Conservation (phyloP, 169 alveolate genomes). For the Plasmodium relictum region DNA sequence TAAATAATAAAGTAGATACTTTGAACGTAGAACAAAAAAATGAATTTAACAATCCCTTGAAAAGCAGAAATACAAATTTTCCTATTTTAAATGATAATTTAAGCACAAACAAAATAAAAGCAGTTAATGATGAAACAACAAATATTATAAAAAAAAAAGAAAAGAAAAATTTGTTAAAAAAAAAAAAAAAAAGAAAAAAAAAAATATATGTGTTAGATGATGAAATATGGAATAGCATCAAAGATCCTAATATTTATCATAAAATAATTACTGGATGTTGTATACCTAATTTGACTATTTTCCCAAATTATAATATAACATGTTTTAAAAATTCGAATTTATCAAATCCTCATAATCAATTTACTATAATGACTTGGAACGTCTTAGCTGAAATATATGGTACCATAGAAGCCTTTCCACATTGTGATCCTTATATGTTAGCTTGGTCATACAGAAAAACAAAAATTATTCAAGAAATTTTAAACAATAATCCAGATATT, state of each 20-base stretch:
- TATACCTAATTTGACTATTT: slow-evolving; percentile 78
- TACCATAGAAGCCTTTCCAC: slow-evolving; percentile 86
- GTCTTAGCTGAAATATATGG: slow-evolving; percentile 88
- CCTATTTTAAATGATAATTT: not conserved
- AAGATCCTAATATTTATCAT: slow-evolving; percentile 79
- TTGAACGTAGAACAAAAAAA: not conserved
- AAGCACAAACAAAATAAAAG: not conserved
- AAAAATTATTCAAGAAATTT: slow-evolving; percentile 85
- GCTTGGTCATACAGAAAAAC: slow-evolving; percentile 88
- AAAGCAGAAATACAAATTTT: not conserved
- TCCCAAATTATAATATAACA: slow-evolving; percentile 61
- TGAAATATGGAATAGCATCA: slow-evolving; percentile 67
- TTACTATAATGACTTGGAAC: slow-evolving; percentile 86
- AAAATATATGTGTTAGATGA: slow-evolving; percentile 71
- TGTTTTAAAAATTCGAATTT: slow-evolving; percentile 34
- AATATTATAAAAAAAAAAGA: not conserved
- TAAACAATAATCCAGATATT: slow-evolving; percentile 84
- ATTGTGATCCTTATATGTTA: slow-evolving; percentile 88
- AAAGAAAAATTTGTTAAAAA: not conserved
- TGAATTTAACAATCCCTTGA: slow-evolving; percentile 1
- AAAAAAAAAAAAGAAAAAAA: slow-evolving; percentile 40
- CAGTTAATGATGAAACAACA: not conserved
- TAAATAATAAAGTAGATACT: not conserved
- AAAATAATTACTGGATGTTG: slow-evolving; percentile 83
- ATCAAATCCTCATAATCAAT: slow-evolving; percentile 51